Evolutionary conservation across 2,329 filamentous ascomycete genomes (phyloP).

Genomic region (Botrytis elliptica): DNA sequence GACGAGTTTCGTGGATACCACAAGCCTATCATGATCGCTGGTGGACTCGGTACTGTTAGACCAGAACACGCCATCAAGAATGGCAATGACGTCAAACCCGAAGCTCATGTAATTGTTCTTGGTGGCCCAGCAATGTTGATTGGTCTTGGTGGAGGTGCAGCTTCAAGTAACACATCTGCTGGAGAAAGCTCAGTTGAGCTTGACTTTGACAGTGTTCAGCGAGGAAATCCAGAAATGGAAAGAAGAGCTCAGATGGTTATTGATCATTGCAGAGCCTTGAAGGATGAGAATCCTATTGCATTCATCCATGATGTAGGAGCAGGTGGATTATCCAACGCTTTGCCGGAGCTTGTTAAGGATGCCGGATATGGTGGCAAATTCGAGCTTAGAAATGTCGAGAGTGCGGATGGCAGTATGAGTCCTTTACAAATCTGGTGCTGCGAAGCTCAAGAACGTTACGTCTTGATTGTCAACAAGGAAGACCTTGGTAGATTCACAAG

Average conservation of each 20-base stretch:
- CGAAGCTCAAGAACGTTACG: constrained; percentile 94
- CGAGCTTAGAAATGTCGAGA: constrained; percentile 92
- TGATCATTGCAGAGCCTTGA: constrained; percentile 85
- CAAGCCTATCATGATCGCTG: constrained; percentile 98
- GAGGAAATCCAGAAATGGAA: constrained; percentile 96
- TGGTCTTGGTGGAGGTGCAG: constrained; percentile 90
- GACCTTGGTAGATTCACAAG: constrained; percentile 72
- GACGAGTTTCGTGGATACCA: constrained; percentile 75
- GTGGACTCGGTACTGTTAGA: constrained; percentile 87
- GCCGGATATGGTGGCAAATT: constrained; percentile 88
- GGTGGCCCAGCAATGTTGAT: constrained; percentile 98
- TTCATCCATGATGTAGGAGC: constrained; percentile 98
- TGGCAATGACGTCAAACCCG: constrained; percentile 72
- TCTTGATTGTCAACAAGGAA: constrained; percentile 80
- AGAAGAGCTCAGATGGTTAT: constrained; percentile 97
- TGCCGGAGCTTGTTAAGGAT: constrained; percentile 89
- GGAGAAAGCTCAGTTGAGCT: constrained; percentile 87
- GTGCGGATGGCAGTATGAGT: constrained; percentile 85
- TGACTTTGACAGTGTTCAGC: constrained; percentile 95
- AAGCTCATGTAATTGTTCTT: constrained; percentile 88
- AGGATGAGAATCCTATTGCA: constrained; percentile 81
- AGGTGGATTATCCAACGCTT: constrained; percentile 77
- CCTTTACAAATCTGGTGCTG: constrained; percentile 98
- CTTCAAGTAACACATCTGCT: constrained; percentile 84
- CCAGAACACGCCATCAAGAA: constrained; percentile 90